phyloP scores from a whole-genome alignment of 108 stramenopile genomes.

The Fragilaria radians region DNA sequence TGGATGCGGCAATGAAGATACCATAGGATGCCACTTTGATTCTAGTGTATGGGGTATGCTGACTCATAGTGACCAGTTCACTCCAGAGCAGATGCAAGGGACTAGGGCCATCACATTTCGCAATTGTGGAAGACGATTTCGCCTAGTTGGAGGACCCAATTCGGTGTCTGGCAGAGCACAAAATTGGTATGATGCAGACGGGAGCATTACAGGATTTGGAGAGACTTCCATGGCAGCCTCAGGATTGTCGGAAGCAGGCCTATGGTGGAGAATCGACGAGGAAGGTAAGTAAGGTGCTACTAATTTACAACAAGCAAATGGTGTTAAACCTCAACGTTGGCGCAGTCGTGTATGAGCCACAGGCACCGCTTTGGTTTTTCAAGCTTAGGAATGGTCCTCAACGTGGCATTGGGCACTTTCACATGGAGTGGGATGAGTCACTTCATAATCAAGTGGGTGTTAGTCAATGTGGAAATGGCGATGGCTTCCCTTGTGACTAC shows the following conservation, averaged over 20 bases:
- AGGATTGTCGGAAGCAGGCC: conserved; percentile 12
- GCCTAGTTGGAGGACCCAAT: conserved; percentile 4
- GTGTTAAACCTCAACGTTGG: too few relatives aligned
- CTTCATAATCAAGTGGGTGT: conserved; percentile 19
- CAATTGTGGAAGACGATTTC: conserved; percentile 22
- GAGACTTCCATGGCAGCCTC: conserved; percentile 21
- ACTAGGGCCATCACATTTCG: conserved; percentile 19
- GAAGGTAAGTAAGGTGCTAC: too few relatives aligned
- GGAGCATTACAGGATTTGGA: conserved; percentile 12
- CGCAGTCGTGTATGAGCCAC: conserved; percentile 23
- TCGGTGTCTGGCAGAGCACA: conserved; percentile 12
- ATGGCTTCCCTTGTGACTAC: background rate
- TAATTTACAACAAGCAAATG: too few relatives aligned
- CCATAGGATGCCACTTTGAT: conserved; percentile 10
- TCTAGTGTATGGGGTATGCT: conserved; percentile 23
- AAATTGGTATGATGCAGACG: conserved; percentile 32
- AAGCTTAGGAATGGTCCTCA: conserved; percentile 17
- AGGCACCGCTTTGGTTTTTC: conserved; percentile 21
- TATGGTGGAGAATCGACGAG: conserved; percentile 26
- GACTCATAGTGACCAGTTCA: conserved; percentile 20
- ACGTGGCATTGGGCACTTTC: conserved; percentile 17
- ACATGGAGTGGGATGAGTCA: conserved; percentile 15
- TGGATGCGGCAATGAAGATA: conserved; percentile 19
- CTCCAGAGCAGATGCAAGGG: conserved; percentile 28
- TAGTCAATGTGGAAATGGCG: conserved; percentile 12